Base-by-base conservation (phyloP, 1,284 basidiomycete genomes). In the Microbotryum lychnidis-dioicae region DNA sequence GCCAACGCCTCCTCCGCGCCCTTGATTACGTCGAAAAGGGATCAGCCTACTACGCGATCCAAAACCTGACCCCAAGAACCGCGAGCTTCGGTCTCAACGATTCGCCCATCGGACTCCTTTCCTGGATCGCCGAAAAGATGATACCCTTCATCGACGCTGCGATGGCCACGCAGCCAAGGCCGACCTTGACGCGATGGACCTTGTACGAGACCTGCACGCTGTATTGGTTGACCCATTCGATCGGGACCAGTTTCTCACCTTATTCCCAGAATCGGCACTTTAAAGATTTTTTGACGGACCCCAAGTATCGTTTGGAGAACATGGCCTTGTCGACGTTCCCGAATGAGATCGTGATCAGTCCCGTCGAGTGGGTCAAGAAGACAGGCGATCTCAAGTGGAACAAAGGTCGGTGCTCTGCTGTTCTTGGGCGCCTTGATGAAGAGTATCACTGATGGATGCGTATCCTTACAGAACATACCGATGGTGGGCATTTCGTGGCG, bases 101-200 rank as follows among this genome's bases (percentile, higher is more conserved):
- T 42, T 54, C 50, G 4, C 65, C 65, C 2, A 56, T 66, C 21
- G 65, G 65, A 2, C 23, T 63, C n/a, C 51, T 66, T 3, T 59
- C 59, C 4, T 66, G 65, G 65, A 63, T 66, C 21, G 62, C 55
- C 23, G 61, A 66, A 21, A 66, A 63, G 61, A 63, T 65, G 56
- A 23, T 60, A 3, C 53, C 57, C 6, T 53, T 44, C 27, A 60
- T 65, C 50, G 31, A 55, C 10, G 21, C 31, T 12, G 58, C 56
- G 37, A 4, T 14, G 5, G 27, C 23, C 20, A 52, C 54, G 46
- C 50, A 49, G 8, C 23, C 51, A 14, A 52, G 44, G 27, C 57
- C 63, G n/a, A 58, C 63, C 58, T 57, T 66, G n/a, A 63, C 59
- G 4, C 52, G 54, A 18, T 50, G 61, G 7, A 42, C 56, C 0